Evolutionary conservation across 768 basidiomycete species (phyloP).

Genomic region (Phylloporus sp.): DNA sequence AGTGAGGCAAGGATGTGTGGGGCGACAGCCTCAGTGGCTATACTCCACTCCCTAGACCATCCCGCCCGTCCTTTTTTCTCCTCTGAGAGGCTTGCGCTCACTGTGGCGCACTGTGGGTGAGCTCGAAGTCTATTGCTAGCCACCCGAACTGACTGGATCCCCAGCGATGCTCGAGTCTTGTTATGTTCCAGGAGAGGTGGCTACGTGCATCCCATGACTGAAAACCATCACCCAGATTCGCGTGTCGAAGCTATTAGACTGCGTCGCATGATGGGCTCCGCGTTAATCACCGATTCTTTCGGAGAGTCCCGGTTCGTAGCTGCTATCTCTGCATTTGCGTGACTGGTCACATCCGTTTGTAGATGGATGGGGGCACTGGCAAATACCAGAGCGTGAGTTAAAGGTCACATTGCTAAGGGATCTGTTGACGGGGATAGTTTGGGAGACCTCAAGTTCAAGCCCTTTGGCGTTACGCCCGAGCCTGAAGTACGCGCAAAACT

Average conservation of each 20-base stretch:
- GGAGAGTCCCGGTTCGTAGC: slow-evolving; percentile 74
- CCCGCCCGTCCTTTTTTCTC: slow-evolving; percentile 81
- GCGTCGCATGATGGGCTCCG: slow-evolving; percentile 84
- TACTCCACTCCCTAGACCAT: slow-evolving; percentile 85
- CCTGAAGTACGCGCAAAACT: slow-evolving; percentile 79
- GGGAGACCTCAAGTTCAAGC: slow-evolving; percentile 86
- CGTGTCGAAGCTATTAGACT: slow-evolving; percentile 80
- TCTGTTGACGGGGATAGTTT: slow-evolving; percentile 44
- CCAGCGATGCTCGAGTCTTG: slow-evolving; percentile 84
- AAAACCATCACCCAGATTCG: slow-evolving; percentile 93
- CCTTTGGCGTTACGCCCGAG: slow-evolving; percentile 88
- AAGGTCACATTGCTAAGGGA: background rate
- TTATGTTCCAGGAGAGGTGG: slow-evolving; percentile 73
- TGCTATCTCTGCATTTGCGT: background rate
- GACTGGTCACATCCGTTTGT: background rate
- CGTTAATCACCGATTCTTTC: slow-evolving; percentile 88
- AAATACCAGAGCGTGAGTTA: slow-evolving; percentile 78
- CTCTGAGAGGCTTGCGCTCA: slow-evolving; percentile 68
- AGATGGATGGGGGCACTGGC: slow-evolving; percentile 95
- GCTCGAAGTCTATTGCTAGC: slow-evolving; percentile 17
- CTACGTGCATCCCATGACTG: slow-evolving; percentile 79
- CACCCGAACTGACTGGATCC: slow-evolving; percentile 8
- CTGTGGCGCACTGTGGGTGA: slow-evolving; percentile 91
- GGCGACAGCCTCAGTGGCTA: slow-evolving; percentile 84
- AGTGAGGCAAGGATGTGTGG: slow-evolving; percentile 72